These are phyloP conservation scores for Termitomyces eurrhizus DNA, from an alignment of 768 basidiomycete species.

Conservation along the genomic window DNA sequence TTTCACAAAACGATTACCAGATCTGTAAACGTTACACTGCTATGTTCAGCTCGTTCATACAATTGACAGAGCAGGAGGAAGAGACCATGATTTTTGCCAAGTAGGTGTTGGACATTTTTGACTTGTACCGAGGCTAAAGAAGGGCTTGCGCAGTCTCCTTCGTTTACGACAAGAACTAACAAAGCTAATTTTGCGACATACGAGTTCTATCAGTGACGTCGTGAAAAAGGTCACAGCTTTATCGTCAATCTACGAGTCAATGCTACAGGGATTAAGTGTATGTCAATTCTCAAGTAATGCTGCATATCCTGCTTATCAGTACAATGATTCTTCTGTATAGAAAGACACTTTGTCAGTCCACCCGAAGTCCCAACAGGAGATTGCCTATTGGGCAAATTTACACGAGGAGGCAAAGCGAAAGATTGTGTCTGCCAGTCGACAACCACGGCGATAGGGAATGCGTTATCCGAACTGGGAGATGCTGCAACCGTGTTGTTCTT, in stretches of 20 bases:
- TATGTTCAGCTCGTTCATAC: constrained; percentile 81
- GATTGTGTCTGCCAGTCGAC: constrained; percentile 43
- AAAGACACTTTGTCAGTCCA: constrained; percentile 72
- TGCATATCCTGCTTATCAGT: background rate
- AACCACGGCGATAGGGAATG: constrained; percentile 11
- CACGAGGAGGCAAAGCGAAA: constrained; percentile 75
- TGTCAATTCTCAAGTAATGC: constrained; percentile 23
- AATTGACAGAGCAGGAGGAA: constrained; percentile 77
- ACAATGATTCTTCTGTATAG: constrained; percentile 28
- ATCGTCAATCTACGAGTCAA: constrained; percentile 67
- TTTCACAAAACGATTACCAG: constrained; percentile 24
- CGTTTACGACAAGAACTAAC: constrained; percentile 83
- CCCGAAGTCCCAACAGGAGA: constrained; percentile 81
- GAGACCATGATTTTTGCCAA: constrained; percentile 97
- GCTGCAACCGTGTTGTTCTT: constrained; percentile 3
- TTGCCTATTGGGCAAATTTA: constrained; percentile 81
- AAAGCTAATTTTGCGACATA: constrained; percentile 71
- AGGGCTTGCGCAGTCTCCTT: constrained; percentile 50
- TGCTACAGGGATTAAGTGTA: constrained; percentile 77
- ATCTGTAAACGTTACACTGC: constrained; percentile 75
- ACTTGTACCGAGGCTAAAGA: background rate
- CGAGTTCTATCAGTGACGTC: constrained; percentile 59
- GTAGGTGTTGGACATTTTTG: constrained; percentile 39
- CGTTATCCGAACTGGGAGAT: background rate
- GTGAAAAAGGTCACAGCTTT: constrained; percentile 63